phyloP scores from a whole-genome alignment of 75 land plant genomes.

The Picea glauca region DNA sequence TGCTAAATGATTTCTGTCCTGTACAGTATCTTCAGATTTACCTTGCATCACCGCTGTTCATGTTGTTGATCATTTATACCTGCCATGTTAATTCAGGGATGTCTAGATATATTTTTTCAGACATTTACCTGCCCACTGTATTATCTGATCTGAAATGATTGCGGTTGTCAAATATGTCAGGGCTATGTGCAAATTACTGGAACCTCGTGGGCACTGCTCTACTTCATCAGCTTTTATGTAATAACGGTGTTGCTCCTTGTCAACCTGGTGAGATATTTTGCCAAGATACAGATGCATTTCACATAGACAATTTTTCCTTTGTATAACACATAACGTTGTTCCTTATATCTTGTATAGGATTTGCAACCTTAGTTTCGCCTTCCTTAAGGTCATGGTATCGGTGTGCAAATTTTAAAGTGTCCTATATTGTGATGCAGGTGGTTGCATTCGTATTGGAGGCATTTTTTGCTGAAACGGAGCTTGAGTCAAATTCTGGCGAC shows the following conservation, averaged over 20 bases:
- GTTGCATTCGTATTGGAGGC: conserved; percentile 96
- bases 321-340: not conserved
- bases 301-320: not conserved
- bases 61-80: no score
- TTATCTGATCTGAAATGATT: not conserved
- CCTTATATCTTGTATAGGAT: not conserved
- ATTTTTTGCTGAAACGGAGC: conserved; percentile 89
- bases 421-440: conserved; percentile 42
- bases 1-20: no score
- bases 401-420: conserved; percentile 1
- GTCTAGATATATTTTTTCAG: no score
- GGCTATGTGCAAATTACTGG: conserved; percentile 74
- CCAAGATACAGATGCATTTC: not conserved
- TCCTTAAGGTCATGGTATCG: not conserved
- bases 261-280: conserved; percentile 58
- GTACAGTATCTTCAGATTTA: no score
- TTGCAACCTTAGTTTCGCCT: not conserved
- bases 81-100: no score
- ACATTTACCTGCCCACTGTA: no score
- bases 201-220: conserved; percentile 64
- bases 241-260: conserved; percentile 72
- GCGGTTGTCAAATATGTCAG: conserved; percentile 25
- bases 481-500: conserved; percentile 24
- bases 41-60: no score
- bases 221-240: conserved; percentile 84